phyloP scores from a whole-genome alignment of 371 early-diverging fungal genomes.

The Chytridium lagenaria region DNA sequence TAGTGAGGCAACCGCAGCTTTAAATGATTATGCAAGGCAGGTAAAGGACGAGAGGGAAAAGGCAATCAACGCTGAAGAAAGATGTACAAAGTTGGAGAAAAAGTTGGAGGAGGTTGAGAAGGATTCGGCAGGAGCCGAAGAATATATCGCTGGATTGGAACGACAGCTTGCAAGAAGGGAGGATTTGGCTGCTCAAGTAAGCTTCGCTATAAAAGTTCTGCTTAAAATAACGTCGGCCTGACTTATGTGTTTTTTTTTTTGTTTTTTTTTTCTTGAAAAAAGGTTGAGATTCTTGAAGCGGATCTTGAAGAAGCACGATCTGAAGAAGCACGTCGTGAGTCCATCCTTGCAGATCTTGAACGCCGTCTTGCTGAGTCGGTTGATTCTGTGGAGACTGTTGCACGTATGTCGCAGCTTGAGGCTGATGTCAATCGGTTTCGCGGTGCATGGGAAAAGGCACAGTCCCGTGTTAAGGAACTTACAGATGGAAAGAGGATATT shows the following conservation, averaged over 20 bases:
- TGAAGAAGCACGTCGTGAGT: conserved; percentile 14
- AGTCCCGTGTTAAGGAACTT: not conserved
- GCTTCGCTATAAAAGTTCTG: too few species aligned
- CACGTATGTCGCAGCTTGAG: conserved; percentile 10
- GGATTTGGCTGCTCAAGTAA: conserved; percentile 19
- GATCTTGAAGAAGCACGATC: not conserved
- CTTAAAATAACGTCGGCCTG: too few species aligned
- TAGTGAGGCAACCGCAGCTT: too few species aligned
- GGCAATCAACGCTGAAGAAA: too few species aligned
- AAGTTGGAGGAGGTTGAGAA: not conserved
- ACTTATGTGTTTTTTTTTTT: too few species aligned
- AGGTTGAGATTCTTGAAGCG: conserved; percentile 17
- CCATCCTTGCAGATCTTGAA: conserved; percentile 16
- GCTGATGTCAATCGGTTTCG: not conserved
- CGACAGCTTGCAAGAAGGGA: conserved; percentile 30
- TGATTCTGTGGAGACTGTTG: conserved; percentile 10
- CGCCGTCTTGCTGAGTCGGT: not conserved
- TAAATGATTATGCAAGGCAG: too few species aligned
- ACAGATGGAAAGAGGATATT: not conserved
- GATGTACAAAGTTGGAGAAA: too few species aligned
- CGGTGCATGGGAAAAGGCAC: conserved; percentile 8
- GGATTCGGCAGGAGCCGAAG: conserved; percentile 29
- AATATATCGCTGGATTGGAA: conserved; percentile 50
- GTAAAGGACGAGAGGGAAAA: too few species aligned
- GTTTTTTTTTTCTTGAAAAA: too few species aligned